Base-by-base conservation (phyloP, 805 yeast genomes). In the Lipomyces sp. region DNA sequence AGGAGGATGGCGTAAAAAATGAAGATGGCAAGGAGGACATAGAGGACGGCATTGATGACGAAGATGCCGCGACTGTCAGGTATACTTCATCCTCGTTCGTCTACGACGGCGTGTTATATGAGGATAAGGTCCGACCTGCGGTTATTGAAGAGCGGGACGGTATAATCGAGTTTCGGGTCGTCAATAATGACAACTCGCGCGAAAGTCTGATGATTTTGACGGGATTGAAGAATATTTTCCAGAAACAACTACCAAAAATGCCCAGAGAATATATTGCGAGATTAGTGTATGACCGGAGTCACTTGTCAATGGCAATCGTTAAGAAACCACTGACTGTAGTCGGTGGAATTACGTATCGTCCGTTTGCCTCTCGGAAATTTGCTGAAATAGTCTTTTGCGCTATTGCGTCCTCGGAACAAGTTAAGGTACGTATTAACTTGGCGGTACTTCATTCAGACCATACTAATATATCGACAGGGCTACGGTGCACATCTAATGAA, bases 321-420 rank as follows among this genome's bases (percentile, higher is more conserved):
- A 83, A 97, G 70, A 92, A 91, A 73, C 97, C 97, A 7, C 80
- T 94, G 72, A 91, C 96, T 0, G 99, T 95, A 18, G 98, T 94
- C 6, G 99, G 99, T 53, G 99, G 99, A 1, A 93, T 95, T 59
- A 95, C 99, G 0, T 93, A 90, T 76, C 83, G 97, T 67, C 99
- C 99, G 2, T 95, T 95, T 78, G 90, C 92, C 75, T 86, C 86
- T 62, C 84, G 97, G 67, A 89, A 86, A 74, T 95, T 95, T 83
- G 99, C 99, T 0, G 99, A 95, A 78, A 95, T 95, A 80, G 99
- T 95, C 33, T 95, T 95, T 74, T 95, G 98, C 84, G 99, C 99
- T 34, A 95, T 95, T 66, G 89, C 96, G 55, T 91, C 97, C 1
- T 91, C 98, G 0, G 99, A 95, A 76, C 99, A 95, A 80, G 99